Evolutionary conservation across 2,329 filamentous ascomycete species (phyloP), one percentile per base, ranked within the genome.

Genomic region (Saccharata proteae): DNA sequence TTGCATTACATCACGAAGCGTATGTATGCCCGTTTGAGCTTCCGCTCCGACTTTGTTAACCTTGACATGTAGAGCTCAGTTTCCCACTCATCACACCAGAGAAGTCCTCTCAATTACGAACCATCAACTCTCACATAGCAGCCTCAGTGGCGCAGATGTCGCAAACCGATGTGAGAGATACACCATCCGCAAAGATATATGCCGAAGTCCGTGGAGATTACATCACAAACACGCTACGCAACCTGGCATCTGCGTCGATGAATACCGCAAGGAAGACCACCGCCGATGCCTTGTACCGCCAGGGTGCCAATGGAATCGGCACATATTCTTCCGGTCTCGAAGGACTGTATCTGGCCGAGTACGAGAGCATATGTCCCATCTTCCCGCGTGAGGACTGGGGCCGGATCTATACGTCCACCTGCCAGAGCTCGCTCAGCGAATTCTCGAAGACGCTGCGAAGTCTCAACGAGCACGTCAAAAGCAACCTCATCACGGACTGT

Each of bases 1-100:
- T 62, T 98, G 26, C 82, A 93, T 55, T 94, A 79, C 49, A 78
- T 94, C 46, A 94, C 85, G 12, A 96, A 96, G 57, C 74, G 84
- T 62, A 71, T 67, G 51, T 29, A 26, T 20, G 9, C 13, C 13
- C 16, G 21, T 8, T 18, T 11, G 11, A 14, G 13, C 13, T 10
- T 5, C n/a, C 16, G n/a, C 21, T 26, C 34, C 6, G 20, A 31
- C 18, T 32, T 12, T 23, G 17, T 32, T 29, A 12, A 31, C 22
- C 16, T 39, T 34, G 14, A 3, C 25, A 5, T 31, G 17, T 38
- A 71, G 68, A 72, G 29, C 62, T 73, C 10, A 74, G 80, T 1
- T 98, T 96, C 46, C 90, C 90, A 6, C 66, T 77, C 7, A 69
- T 96, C 16, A 68, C 79, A 1, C 73, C 80, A 40, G 82, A 90